These are phyloP conservation scores for Fragaria iinumae DNA, from an alignment of 306 rosid genomes.

Conservation along the genomic window DNA sequence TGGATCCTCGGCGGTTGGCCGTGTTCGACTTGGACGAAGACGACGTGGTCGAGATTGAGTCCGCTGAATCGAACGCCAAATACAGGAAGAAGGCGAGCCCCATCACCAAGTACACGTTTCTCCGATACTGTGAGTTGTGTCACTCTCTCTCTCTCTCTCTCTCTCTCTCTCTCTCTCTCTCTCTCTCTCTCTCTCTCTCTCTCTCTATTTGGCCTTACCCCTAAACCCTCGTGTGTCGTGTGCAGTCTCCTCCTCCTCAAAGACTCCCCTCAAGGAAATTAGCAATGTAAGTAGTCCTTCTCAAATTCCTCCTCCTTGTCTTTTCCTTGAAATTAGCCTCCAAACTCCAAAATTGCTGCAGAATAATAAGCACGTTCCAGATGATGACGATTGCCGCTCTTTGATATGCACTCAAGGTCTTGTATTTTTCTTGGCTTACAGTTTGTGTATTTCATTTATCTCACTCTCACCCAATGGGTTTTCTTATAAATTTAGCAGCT, in stretches of 20 bases:
- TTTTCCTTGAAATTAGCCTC: too few relatives aligned
- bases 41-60: slow-evolving; percentile 28
- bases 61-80: slow-evolving; percentile 17
- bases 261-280: slow-evolving; percentile 22
- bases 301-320: too few relatives aligned
- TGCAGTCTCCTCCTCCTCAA: slow-evolving; percentile 7
- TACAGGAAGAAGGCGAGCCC: slow-evolving; percentile 18
- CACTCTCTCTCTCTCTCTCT: too few relatives aligned
- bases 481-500: slow-evolving; percentile 27
- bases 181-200: too few relatives aligned
- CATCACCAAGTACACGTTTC: slow-evolving; percentile 45
- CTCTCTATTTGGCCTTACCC: not conserved
- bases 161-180: too few relatives aligned
- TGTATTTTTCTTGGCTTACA: not conserved
- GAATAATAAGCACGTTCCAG: slow-evolving; percentile 32
- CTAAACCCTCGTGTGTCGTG: not conserved
- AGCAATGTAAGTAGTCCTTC: not conserved
- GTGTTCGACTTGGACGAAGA: slow-evolving; percentile 56
- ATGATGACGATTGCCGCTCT: slow-evolving; percentile 18
- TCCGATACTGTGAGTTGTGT: slow-evolving; percentile 35
- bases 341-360: too few relatives aligned
- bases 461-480: not conserved
- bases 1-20: slow-evolving; percentile 27
- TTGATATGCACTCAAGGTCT: slow-evolving; percentile 39
- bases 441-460: too few relatives aligned